Percentiles rank a stretch among this genome's conserved stretches.
Evolutionary conservation across 352 stramenopile species (phyloP).

Genomic region (Pythium coloratum): DNA sequence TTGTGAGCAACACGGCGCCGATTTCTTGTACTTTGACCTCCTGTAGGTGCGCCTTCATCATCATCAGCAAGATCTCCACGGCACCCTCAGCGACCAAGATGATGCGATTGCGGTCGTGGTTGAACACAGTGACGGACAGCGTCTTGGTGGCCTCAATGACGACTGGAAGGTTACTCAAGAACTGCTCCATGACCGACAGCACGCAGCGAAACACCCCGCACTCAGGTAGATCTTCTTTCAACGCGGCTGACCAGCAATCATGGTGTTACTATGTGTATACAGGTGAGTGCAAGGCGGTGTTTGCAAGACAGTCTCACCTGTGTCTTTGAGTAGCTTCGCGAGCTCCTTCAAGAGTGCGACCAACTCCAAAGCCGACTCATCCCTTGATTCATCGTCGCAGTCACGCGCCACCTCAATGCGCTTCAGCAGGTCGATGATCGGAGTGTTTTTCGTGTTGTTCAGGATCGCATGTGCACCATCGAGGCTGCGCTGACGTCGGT

Average conservation of each 20-base stretch:
- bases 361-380: constrained; percentile 33
- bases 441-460: constrained; percentile 45
- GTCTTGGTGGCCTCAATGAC: constrained; percentile 80
- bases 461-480: constrained; percentile 34
- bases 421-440: constrained; percentile 42
- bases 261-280: neutral
- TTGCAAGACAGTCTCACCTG: constrained; percentile 25
- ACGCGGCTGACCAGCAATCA: constrained; percentile 27
- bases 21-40: constrained; percentile 73
- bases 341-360: constrained; percentile 50
- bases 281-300: neutral
- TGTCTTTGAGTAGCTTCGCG: constrained; percentile 47
- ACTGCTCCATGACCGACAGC: constrained; percentile 61
- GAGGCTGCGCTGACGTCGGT: constrained; percentile 53
- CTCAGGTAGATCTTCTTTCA: constrained; percentile 83
- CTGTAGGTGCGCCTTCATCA: constrained; percentile 59
- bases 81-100: constrained; percentile 69
- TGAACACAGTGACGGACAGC: constrained; percentile 76
- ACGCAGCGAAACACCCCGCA: constrained; percentile 61
- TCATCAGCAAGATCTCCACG: constrained; percentile 51
- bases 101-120: constrained; percentile 72
- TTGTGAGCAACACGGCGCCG: constrained; percentile 77
- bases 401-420: constrained; percentile 31
- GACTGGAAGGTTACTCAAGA: constrained; percentile 46
- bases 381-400: constrained; percentile 19